Conservation (phyloP, 2,329 filamentous ascomycete genomes). For the Pseudopyrenochaeta lycopersici region DNA sequence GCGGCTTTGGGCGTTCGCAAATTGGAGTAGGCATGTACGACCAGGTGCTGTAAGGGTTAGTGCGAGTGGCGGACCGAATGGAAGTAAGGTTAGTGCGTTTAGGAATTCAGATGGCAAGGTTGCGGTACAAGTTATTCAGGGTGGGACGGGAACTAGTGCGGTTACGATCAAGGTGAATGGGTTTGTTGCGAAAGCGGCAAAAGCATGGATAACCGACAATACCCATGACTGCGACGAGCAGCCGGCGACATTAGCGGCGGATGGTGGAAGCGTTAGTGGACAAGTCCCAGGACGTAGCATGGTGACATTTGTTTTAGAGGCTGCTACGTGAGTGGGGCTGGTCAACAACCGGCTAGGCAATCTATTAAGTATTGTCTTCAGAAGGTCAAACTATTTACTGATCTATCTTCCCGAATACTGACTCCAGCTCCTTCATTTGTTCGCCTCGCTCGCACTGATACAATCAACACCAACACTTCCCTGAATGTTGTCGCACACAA, state of each 20-base stretch:
- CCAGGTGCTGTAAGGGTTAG: conserved; percentile 50
- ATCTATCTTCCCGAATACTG: background rate
- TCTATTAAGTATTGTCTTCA: background rate
- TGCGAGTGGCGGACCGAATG: conserved; percentile 37
- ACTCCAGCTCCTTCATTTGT: conserved; percentile 10
- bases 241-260: conserved; percentile 15
- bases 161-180: conserved; percentile 38
- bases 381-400: background rate
- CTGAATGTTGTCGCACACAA: conserved; percentile 62
- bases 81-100: conserved; percentile 45
- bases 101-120: conserved; percentile 44
- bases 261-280: conserved; percentile 30
- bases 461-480: conserved; percentile 54
- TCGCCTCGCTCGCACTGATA: conserved; percentile 43
- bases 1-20: conserved; percentile 54
- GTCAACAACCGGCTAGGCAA: background rate
- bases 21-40: conserved; percentile 51
- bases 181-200: conserved; percentile 33
- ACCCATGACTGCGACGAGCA: conserved; percentile 31
- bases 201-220: conserved; percentile 52
- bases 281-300: conserved; percentile 36
- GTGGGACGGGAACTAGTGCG: conserved; percentile 21
- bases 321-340: background rate
- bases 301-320: conserved; percentile 36
- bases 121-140: conserved; percentile 50